Evolutionary conservation across 73 alveolate genomes (phyloP), one percentile per base, ranked within the genome.

Genomic region (Tetrahymena malaccensis): DNA sequence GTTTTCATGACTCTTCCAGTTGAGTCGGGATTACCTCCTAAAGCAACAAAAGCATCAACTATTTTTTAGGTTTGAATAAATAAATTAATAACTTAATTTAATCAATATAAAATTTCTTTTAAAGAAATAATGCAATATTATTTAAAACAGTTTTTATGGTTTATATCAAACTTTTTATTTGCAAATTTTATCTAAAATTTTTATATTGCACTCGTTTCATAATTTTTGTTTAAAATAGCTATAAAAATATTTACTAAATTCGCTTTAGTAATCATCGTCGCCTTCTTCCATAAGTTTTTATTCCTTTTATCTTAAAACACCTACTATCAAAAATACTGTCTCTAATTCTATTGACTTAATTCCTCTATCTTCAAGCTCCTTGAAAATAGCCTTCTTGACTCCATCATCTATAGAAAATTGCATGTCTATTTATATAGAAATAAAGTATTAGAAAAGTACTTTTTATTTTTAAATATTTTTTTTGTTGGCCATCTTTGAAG

Each of bases 11-110:
- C 94, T 38, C 94, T 85, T 22, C 99, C 99, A 33, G 93, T 96
- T 40, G 97, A 95, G 35, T 94, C 96, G 10, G 97, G 97, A 55
- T 94, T 96, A 17, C 99, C 99, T 84, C 99, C 99, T 93, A 97
- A 93, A n/a, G 99, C 99, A 12, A 97, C 98, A 93, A 97, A 97
- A 17, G 99, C 98, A 94, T 97, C 99, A 93, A 97, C 98, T 97
- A 96, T 22, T 84, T 85, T 43, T 70, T 22, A 70, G 9, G 5
- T 27, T 27, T 27, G 1, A 70, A 70, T 70, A 33, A 21, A 70
- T 50, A 13, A 50, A 50, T 50, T 50, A 50, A 50, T 50, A 4
- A 44, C 4, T 44, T n/a, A n/a, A n/a, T n/a, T n/a, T n/a, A n/a
- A n/a, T n/a, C n/a, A n/a, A n/a, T n/a, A 35, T 4, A 35, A 35